Evolutionary conservation across 805 yeast genomes (phyloP), one percentile per base, ranked within the genome.

Genomic region (Hanseniaspora opuntiae): DNA sequence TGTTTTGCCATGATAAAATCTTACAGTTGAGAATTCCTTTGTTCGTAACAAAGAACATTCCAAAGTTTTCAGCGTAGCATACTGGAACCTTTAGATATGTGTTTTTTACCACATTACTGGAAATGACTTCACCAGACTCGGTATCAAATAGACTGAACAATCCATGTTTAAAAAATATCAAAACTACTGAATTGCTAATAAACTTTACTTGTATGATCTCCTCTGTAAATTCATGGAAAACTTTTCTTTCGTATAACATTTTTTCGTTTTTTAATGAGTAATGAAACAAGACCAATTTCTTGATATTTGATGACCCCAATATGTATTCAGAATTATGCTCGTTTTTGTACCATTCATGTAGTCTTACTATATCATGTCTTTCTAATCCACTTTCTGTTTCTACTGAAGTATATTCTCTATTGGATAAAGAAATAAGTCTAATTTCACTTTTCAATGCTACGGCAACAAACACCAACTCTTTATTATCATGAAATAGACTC

Each of bases 1-100:
- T 57, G 44, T 64, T 63, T 9, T 68, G 61, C 70, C 70, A 67
- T 4, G 67, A 58, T 32, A 59, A 49, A 47, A 62, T 60, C 22
- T 55, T 59, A 3, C 68, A 69, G 0, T 61, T 52, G 32, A 61
- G 60, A n/a, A 65, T 41, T 14, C 60, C 57, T 48, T 62, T 62
- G 19, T 57, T 61, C 5, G 68, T 63, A 30, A 63, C 25, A 44
- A 28, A 44, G n/a, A 32, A 17, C 5, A 44, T 44, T 12, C 47
- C 47, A 44, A 11, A 44, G 10, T 6, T 17, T 17, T 44, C 22
- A 2, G 47, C 32, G 25, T 44, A 44, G 12, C 35, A 14, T 14
- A 28, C 11, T 14, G 35, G 24, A 17, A 19, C 8, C 7, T 17
- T 14, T 11, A 10, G 12, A 16, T 4, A n/a, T 6, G 20, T 12